Percentiles rank a stretch among this genome's conserved stretches.
These are phyloP conservation scores for Tricholoma matsutake DNA, from an alignment of 768 basidiomycete species.

Conservation along the genomic window DNA sequence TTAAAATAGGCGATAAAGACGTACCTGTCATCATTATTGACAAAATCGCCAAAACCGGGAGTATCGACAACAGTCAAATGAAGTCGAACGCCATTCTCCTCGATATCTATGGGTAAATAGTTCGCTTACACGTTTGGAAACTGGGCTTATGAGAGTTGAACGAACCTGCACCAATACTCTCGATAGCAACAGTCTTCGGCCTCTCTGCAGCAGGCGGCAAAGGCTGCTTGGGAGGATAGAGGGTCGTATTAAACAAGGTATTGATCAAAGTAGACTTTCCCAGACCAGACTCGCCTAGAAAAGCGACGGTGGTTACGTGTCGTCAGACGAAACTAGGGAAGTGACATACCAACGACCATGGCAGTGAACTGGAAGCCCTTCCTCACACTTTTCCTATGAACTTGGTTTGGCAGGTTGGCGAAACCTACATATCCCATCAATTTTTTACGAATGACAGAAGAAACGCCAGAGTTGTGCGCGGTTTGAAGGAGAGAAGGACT, in stretches of 20 bases:
- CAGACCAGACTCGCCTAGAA: constrained; percentile 90
- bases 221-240: constrained; percentile 88
- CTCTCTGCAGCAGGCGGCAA: constrained; percentile 82
- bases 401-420: constrained; percentile 98
- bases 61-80: constrained; percentile 99
- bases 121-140: constrained; percentile 19
- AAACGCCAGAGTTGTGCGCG: constrained; percentile 32
- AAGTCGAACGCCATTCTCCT: constrained; percentile 95
- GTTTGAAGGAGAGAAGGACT: constrained; percentile 53
- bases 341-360: constrained; percentile 88
- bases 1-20: constrained; percentile 20
- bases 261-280: constrained; percentile 99
- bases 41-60: constrained; percentile 98
- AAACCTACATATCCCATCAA: constrained; percentile 95
- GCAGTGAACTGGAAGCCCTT: constrained; percentile 99
- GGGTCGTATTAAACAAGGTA: constrained; percentile 95
- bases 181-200: constrained; percentile 93
- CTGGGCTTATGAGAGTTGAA: constrained; percentile 19
- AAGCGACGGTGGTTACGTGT: constrained; percentile 19
- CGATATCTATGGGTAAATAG: constrained; percentile 72
- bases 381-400: constrained; percentile 96
- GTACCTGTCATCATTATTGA: constrained; percentile 98
- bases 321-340: constrained; percentile 16
- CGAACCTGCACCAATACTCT: constrained; percentile 96
- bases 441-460: constrained; percentile 77